Conservation (phyloP, 306 rosid species). For the Begonia fuchsioides region DNA sequence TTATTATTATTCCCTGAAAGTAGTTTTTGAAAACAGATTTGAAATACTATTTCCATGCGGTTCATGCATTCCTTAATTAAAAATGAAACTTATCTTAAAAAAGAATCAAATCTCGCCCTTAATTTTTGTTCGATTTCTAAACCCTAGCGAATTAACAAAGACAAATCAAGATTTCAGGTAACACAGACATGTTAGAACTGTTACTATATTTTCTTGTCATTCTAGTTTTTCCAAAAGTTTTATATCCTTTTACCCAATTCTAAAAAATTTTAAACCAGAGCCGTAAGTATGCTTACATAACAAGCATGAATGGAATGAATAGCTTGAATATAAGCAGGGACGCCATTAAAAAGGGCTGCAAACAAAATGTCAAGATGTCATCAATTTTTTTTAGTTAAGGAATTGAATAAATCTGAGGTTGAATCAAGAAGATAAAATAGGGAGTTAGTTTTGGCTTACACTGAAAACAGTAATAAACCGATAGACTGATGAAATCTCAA, state of each 20-base stretch:
- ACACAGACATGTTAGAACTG: too few species aligned
- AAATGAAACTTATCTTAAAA: too few species aligned
- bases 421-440: slow-evolving; percentile 3
- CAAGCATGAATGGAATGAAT: slow-evolving; percentile 79
- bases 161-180: too few species aligned
- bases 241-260: background rate
- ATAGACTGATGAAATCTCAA: slow-evolving; percentile 88
- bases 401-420: too few species aligned
- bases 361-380: slow-evolving; percentile 11
- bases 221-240: background rate
- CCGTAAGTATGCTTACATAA: slow-evolving; percentile 45
- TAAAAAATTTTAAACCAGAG: background rate
- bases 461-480: slow-evolving; percentile 79
- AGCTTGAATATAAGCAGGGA: slow-evolving; percentile 81
- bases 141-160: too few species aligned
- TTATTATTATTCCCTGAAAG: too few species aligned
- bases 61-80: too few species aligned
- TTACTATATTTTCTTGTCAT: background rate
- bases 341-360: slow-evolving; percentile 92
- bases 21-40: too few species aligned
- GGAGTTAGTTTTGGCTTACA: slow-evolving; percentile 38
- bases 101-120: too few species aligned
- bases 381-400: background rate
- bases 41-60: too few species aligned
- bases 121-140: too few species aligned